A percentile compares a stretch with the other conserved stretches of the same genome.
These are phyloP conservation scores for Ophiocordyceps sinensis DNA, from an alignment of 2,329 filamentous ascomycete species.

Conservation along the genomic window DNA sequence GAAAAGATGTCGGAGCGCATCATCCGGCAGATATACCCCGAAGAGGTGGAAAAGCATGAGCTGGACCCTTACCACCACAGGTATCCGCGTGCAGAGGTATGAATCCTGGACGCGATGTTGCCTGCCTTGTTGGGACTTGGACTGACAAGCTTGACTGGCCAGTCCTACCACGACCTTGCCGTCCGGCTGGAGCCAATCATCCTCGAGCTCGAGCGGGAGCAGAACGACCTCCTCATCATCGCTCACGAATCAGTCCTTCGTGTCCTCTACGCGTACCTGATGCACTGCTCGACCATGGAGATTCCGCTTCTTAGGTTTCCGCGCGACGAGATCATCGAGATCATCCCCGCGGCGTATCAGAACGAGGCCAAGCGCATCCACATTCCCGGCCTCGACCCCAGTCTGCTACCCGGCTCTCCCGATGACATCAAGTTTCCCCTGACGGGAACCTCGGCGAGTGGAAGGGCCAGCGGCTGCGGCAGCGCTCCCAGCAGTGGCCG, in stretches of 20 bases:
- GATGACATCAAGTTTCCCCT: slow-evolving; percentile 72
- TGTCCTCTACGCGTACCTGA: slow-evolving; percentile 92
- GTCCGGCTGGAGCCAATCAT: slow-evolving; percentile 96
- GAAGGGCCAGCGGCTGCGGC: slow-evolving; percentile 12
- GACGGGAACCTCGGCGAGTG: slow-evolving; percentile 23
- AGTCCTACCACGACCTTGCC: slow-evolving; percentile 98
- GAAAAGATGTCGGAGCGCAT: slow-evolving; percentile 79
- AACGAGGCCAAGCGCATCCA: slow-evolving; percentile 87
- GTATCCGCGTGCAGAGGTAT: slow-evolving; percentile 82
- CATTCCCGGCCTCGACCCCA: slow-evolving; percentile 54
- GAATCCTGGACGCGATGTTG: background rate
- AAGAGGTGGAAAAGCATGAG: slow-evolving; percentile 87
- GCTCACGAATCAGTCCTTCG: slow-evolving; percentile 96
- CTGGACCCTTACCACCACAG: slow-evolving; percentile 92
- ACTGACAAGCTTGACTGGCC: slow-evolving; percentile 3
- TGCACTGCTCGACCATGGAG: slow-evolving; percentile 93
- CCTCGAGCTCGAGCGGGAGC: slow-evolving; percentile 88
- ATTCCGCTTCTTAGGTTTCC: slow-evolving; percentile 91
- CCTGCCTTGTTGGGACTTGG: background rate
- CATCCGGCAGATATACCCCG: slow-evolving; percentile 71
- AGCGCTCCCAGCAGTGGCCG: slow-evolving; percentile 15
- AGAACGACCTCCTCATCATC: slow-evolving; percentile 95
- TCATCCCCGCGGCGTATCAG: slow-evolving; percentile 93
- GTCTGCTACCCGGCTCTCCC: slow-evolving; percentile 62
- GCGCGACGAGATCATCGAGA: slow-evolving; percentile 95